A percentile compares a stretch with the other conserved stretches of the same genome.
Conservation (phyloP, 768 basidiomycete species). For the Phlebiopsis gigantea region DNA sequence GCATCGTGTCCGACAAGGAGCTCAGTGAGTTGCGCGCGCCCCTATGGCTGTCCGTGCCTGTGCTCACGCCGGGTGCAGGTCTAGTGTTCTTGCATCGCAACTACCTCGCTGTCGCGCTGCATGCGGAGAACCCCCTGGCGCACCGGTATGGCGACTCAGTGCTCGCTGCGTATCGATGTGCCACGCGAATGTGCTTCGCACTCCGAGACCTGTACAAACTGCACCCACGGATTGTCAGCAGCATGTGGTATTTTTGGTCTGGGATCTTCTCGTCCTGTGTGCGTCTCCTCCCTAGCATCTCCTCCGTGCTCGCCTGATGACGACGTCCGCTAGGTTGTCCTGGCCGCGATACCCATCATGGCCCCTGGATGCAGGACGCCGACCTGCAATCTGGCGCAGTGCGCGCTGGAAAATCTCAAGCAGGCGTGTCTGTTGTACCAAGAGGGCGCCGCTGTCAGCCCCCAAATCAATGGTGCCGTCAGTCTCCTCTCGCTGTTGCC, state of each 20-base stretch:
- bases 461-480: slow-evolving; percentile 34
- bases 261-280: slow-evolving; percentile 45
- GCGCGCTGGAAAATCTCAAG: slow-evolving; percentile 36
- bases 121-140: slow-evolving; percentile 36
- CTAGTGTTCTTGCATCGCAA: slow-evolving; percentile 35
- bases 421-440: slow-evolving; percentile 35
- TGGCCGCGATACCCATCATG: slow-evolving; percentile 42
- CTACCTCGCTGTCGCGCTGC: slow-evolving; percentile 38
- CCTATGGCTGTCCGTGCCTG: not conserved
- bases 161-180: slow-evolving; percentile 38
- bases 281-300: slow-evolving; percentile 15
- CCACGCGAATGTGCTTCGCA: slow-evolving; percentile 36
- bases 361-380: no score
- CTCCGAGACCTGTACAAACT: slow-evolving; percentile 32
- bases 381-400: slow-evolving; percentile 34
- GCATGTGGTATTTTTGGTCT: slow-evolving; percentile 50
- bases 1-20: slow-evolving; percentile 35
- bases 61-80: slow-evolving; percentile 8
- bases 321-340: slow-evolving; percentile 30
- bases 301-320: not conserved
- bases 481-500: slow-evolving; percentile 6
- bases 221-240: slow-evolving; percentile 29
- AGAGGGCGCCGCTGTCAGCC: slow-evolving; percentile 34
- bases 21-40: slow-evolving; percentile 33
- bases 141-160: slow-evolving; percentile 44